Conservation (phyloP, 176 grass and related monocot genomes). For the Oryza coarctata region DNA sequence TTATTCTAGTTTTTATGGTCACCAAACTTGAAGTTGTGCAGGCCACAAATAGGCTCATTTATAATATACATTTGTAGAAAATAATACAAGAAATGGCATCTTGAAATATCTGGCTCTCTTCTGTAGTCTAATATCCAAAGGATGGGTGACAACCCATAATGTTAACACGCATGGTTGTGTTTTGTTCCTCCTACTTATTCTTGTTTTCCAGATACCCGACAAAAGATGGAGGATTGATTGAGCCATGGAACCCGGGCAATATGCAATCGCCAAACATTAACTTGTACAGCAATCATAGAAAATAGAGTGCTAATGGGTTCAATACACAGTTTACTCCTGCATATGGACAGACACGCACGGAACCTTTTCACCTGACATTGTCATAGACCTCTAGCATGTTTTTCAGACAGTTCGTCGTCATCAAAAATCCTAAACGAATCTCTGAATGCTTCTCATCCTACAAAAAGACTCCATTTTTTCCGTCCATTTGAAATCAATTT, state of each 20-base stretch:
- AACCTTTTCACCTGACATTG: not conserved
- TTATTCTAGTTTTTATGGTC: not conserved
- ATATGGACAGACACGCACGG: not conserved
- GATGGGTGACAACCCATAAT: not conserved
- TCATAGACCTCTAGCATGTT: not conserved
- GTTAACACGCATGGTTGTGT: not conserved
- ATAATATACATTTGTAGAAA: not conserved
- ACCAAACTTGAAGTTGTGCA: not conserved
- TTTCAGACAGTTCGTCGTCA: not conserved
- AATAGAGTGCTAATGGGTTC: not conserved
- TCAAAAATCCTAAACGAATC: not conserved
- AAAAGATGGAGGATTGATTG: not conserved
- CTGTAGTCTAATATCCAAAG: not conserved
- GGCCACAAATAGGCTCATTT: not conserved
- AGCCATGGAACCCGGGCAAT: not conserved
- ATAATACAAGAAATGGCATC: not conserved
- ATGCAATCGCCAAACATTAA: not conserved
- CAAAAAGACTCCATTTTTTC: not conserved
- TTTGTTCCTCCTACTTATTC: not conserved
- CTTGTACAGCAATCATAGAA: not conserved
- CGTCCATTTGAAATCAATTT: not conserved
- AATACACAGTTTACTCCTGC: not conserved
- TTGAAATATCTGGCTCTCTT: not conserved
- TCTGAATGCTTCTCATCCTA: slow-evolving; percentile 7
- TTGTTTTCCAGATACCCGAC: not conserved